phyloP scores from a whole-genome alignment of 139 green algal genomes.

The Raphidocelis subcapitata region DNA sequence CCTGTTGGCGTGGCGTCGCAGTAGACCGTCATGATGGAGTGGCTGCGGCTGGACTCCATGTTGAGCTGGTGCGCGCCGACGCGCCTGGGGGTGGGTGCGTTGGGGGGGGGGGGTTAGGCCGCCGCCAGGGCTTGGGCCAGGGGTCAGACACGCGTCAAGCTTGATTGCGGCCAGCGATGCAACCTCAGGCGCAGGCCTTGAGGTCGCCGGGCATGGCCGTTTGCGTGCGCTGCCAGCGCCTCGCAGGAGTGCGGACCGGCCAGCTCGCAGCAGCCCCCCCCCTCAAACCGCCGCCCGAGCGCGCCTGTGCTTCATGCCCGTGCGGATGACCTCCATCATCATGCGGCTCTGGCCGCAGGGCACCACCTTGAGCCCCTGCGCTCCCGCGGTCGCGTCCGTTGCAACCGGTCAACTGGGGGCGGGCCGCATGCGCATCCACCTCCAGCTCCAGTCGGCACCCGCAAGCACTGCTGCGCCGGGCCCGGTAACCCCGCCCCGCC shows the following conservation, averaged over 20 bases:
- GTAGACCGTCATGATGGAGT: constrained; percentile 89
- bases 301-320: constrained; percentile 60
- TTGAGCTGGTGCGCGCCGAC: constrained; percentile 88
- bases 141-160: no score
- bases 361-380: constrained; percentile 18
- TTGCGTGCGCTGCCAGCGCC: not conserved
- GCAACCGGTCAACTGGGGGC: no score
- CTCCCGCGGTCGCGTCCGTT: no score
- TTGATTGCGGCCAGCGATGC: no score
- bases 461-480: no score
- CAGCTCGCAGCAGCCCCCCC: not conserved
- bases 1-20: constrained; percentile 43
- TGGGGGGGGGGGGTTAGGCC: no score
- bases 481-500: no score
- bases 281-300: not conserved
- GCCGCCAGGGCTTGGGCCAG: no score
- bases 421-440: no score
- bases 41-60: constrained; percentile 74
- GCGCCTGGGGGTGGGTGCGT: constrained; percentile 19
- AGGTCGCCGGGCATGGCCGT: no score
- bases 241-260: not conserved
- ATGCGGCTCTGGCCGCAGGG: constrained; percentile 21
- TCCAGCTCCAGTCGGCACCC: no score
- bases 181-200: no score
- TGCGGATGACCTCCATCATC: constrained; percentile 62